These are phyloP conservation scores for Martiniozyma abietophila DNA, from an alignment of 805 yeast species.

Conservation along the genomic window DNA sequence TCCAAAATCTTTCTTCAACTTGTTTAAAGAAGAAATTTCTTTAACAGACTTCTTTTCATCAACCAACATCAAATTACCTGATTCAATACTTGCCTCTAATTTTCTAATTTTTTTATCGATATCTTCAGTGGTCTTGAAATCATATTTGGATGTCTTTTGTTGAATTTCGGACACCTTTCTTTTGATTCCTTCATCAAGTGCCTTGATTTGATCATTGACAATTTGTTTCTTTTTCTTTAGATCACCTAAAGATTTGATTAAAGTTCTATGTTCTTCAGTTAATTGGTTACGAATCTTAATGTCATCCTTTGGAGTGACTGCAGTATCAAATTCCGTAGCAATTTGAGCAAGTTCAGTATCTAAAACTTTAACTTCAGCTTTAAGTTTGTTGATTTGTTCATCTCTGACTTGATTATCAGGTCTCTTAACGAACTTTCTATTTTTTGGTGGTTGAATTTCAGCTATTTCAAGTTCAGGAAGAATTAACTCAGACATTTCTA, in stretches of 20 bases:
- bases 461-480: slow-evolving; percentile 9
- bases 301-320: slow-evolving; percentile 39
- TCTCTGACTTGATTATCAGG: slow-evolving; percentile 66
- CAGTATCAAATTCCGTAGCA: slow-evolving; percentile 45
- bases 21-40: slow-evolving; percentile 78
- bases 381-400: slow-evolving; percentile 43
- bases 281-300: slow-evolving; percentile 43
- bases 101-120: slow-evolving; percentile 55
- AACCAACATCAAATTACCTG: slow-evolving; percentile 76
- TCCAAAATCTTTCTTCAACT: slow-evolving; percentile 69
- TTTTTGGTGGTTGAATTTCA: slow-evolving; percentile 20
- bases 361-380: slow-evolving; percentile 53
- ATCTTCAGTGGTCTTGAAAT: slow-evolving; percentile 58
- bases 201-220: slow-evolving; percentile 56
- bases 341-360: slow-evolving; percentile 45
- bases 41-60: slow-evolving; percentile 81
- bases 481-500: slow-evolving; percentile 8
- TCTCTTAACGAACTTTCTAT: slow-evolving; percentile 54
- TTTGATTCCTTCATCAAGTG: slow-evolving; percentile 60
- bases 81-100: slow-evolving; percentile 65
- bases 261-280: slow-evolving; percentile 36
- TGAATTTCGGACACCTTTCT: slow-evolving; percentile 69
- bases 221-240: slow-evolving; percentile 26
- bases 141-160: slow-evolving; percentile 59
- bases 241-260: slow-evolving; percentile 31